These are phyloP conservation scores for Cenchrus americanus DNA, from an alignment of 176 grass and related monocot genomes.

Conservation along the genomic window DNA sequence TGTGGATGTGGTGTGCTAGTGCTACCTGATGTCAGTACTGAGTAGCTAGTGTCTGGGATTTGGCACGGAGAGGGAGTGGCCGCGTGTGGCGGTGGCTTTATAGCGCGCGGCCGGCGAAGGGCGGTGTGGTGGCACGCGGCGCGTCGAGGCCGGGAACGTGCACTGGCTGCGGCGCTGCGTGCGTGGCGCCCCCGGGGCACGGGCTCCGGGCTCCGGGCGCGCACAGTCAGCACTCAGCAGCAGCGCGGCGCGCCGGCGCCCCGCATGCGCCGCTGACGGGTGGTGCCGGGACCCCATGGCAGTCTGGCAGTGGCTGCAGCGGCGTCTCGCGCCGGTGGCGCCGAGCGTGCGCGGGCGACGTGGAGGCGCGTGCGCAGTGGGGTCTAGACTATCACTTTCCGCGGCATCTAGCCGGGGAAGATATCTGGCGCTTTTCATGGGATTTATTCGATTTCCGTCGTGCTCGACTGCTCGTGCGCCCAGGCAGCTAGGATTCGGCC, in stretches of 20 bases:
- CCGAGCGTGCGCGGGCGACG: neutral
- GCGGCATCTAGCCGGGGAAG: no score
- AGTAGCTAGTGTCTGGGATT: neutral
- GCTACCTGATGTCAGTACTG: conserved; percentile 1
- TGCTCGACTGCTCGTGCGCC: no score
- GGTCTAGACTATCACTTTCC: no score
- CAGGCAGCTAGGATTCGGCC: no score
- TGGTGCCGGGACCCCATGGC: conserved; percentile 30
- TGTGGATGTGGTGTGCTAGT: neutral
- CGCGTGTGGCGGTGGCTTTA: conserved; percentile 49
- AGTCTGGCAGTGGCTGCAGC: neutral
- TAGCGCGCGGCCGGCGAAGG: conserved; percentile 39
- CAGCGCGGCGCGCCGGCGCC: neutral
- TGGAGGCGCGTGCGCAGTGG: neutral
- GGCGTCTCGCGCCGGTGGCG: neutral
- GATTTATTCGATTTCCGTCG: no score
- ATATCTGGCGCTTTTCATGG: no score
- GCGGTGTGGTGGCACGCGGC: conserved; percentile 53
- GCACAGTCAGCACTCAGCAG: conserved; percentile 15
- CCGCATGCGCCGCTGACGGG: conserved; percentile 9
- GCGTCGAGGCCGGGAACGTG: conserved; percentile 42
- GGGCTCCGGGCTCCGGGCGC: neutral
- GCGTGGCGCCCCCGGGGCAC: conserved; percentile 25
- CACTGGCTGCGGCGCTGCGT: conserved; percentile 36
- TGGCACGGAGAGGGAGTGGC: conserved; percentile 39